These are phyloP conservation scores for Hypoxylon fuscum DNA, from an alignment of 495 filamentous ascomycete species.

Conservation along the genomic window DNA sequence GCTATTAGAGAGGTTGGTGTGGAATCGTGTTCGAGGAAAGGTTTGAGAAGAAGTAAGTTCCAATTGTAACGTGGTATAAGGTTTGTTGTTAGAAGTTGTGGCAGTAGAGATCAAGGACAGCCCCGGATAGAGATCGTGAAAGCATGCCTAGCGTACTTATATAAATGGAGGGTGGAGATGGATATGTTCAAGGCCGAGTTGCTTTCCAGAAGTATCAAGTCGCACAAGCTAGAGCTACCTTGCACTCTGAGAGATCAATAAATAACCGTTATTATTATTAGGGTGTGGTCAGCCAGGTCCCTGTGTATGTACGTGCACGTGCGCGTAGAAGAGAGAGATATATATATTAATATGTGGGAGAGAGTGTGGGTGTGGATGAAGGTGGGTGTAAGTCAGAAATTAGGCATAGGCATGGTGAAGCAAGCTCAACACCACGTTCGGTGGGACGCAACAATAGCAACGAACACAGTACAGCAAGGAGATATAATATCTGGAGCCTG, in stretches of 20 bases:
- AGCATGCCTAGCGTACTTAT: constrained; percentile 40
- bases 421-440: constrained; percentile 25
- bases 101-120: constrained; percentile 22
- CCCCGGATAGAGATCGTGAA: constrained; percentile 25
- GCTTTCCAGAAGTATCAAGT: constrained; percentile 36
- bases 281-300: constrained; percentile 39
- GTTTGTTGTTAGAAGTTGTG: constrained; percentile 12
- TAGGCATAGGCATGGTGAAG: constrained; percentile 35
- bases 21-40: neutral
- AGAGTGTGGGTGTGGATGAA: constrained; percentile 20
- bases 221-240: constrained; percentile 36
- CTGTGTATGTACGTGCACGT: constrained; percentile 32
- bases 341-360: constrained; percentile 21
- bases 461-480: constrained; percentile 23
- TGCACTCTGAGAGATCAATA: constrained; percentile 33
- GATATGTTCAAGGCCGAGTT: constrained; percentile 31
- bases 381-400: constrained; percentile 37
- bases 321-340: constrained; percentile 23
- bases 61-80: constrained; percentile 8
- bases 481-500: constrained; percentile 34
- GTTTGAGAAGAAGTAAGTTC: constrained; percentile 13
- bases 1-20: neutral
- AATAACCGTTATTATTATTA: constrained; percentile 33
- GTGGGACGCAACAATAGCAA: constrained; percentile 22
- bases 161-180: constrained; percentile 30